Conservation (phyloP, 352 stramenopile species). For the Stramenopiles sp. region DNA sequence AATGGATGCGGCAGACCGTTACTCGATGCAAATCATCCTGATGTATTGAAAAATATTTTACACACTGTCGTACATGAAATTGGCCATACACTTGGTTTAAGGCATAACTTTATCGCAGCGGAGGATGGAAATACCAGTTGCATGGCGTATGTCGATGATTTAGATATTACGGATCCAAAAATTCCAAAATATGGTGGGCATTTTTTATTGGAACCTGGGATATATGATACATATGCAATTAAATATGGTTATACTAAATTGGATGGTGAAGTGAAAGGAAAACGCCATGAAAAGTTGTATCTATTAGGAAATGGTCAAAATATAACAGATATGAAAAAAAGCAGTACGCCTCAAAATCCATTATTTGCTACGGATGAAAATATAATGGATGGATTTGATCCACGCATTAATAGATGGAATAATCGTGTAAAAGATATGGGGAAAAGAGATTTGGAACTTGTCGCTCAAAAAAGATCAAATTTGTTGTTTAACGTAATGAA, state of each 20-base stretch:
- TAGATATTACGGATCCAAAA: constrained; percentile 47
- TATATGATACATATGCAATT: constrained; percentile 52
- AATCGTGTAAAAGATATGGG: background rate
- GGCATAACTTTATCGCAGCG: constrained; percentile 56
- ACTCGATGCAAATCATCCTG: constrained; percentile 4
- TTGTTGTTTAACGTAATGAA: background rate
- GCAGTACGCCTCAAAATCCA: background rate
- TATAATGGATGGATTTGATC: background rate
- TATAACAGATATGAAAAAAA: background rate
- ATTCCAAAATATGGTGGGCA: constrained; percentile 11
- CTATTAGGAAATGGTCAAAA: background rate
- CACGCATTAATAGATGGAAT: background rate
- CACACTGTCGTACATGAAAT: constrained; percentile 64
- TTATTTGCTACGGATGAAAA: constrained; percentile 23
- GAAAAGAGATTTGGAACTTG: background rate
- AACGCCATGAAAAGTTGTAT: constrained; percentile 12
- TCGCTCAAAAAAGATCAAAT: background rate
- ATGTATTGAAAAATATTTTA: constrained; percentile 23
- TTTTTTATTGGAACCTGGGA: constrained; percentile 17
- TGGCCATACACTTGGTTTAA: constrained; percentile 52
- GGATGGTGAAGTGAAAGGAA: constrained; percentile 28
- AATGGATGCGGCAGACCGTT: constrained; percentile 7
- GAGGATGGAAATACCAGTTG: constrained; percentile 31
- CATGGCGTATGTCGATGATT: constrained; percentile 58
- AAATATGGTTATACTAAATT: constrained; percentile 48